Evolutionary conservation across 108 stramenopile species (phyloP).

Genomic region (Stephanodiscus triporus): DNA sequence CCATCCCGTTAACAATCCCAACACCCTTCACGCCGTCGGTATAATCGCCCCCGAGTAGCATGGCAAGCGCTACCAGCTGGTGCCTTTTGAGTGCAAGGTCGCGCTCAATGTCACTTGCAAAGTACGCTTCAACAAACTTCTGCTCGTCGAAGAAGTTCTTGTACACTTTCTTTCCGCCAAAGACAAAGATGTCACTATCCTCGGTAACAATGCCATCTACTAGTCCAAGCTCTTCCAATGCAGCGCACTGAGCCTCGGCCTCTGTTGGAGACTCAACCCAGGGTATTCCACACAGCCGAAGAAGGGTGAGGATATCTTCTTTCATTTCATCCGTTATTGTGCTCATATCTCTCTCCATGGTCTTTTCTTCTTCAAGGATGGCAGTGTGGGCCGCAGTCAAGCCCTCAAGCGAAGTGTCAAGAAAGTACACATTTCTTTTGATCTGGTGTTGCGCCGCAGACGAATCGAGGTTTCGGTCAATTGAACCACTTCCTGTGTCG

Average conservation of each 20-base stretch:
- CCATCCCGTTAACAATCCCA: slow-evolving; percentile 99
- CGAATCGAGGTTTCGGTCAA: neutral
- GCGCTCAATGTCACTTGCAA: slow-evolving; percentile 74
- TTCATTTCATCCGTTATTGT: slow-evolving; percentile 95
- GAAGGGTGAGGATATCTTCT: slow-evolving; percentile 84
- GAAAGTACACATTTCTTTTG: slow-evolving; percentile 16
- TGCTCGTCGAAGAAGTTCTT: slow-evolving; percentile 97
- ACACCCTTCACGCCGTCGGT: slow-evolving; percentile 97
- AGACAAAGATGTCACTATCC: slow-evolving; percentile 97
- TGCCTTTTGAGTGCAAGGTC: slow-evolving; percentile 88
- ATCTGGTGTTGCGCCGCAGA: slow-evolving; percentile 14
- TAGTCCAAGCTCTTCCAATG: slow-evolving; percentile 82
- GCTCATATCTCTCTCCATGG: slow-evolving; percentile 76
- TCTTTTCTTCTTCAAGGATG: slow-evolving; percentile 55
- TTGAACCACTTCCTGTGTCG: neutral
- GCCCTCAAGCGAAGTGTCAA: slow-evolving; percentile 51
- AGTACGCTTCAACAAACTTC: slow-evolving; percentile 95
- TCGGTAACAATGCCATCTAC: slow-evolving; percentile 98
- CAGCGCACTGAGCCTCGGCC: slow-evolving; percentile 97
- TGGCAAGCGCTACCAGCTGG: slow-evolving; percentile 89
- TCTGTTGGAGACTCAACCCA: slow-evolving; percentile 97
- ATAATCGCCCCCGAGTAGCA: slow-evolving; percentile 98
- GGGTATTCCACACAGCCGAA: slow-evolving; percentile 94
- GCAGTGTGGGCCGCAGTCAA: slow-evolving; percentile 37
- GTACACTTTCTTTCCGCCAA: slow-evolving; percentile 84